Conservation (phyloP, 2,329 filamentous ascomycete genomes). For the Botryosphaeria dothidea region DNA sequence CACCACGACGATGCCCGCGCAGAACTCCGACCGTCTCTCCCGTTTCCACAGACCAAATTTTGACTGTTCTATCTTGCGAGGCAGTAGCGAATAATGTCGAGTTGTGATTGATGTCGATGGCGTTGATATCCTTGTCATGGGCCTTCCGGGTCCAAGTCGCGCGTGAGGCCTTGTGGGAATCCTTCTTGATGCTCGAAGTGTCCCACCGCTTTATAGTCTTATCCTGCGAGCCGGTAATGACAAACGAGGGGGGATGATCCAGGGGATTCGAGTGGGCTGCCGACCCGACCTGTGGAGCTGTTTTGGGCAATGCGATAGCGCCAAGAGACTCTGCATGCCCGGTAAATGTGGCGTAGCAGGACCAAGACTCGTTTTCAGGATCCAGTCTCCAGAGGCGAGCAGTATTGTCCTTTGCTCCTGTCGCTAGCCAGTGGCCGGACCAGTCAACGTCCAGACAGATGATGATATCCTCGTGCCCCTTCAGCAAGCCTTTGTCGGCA, state of each 20-base stretch:
- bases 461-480: slow-evolving; percentile 92
- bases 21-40: slow-evolving; percentile 91
- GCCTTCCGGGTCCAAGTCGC: slow-evolving; percentile 89
- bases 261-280: slow-evolving; percentile 72
- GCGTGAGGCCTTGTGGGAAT: slow-evolving; percentile 57
- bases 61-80: slow-evolving; percentile 94
- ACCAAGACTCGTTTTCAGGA: slow-evolving; percentile 69
- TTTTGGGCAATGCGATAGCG: slow-evolving; percentile 79
- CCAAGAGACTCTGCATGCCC: slow-evolving; percentile 94
- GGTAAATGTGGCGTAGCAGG: slow-evolving; percentile 79
- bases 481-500: slow-evolving; percentile 80
- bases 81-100: slow-evolving; percentile 89
- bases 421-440: slow-evolving; percentile 96
- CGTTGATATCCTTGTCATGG: slow-evolving; percentile 98
- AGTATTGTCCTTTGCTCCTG: slow-evolving; percentile 95
- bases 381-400: slow-evolving; percentile 90
- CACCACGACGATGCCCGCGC: slow-evolving; percentile 87
- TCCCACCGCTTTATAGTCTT: slow-evolving; percentile 96
- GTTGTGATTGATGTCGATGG: slow-evolving; percentile 75
- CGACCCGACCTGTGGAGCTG: slow-evolving; percentile 66
- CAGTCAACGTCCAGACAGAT: slow-evolving; percentile 93
- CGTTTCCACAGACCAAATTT: slow-evolving; percentile 90
- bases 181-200: slow-evolving; percentile 34
- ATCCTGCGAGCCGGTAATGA: slow-evolving; percentile 92
- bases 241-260: slow-evolving; percentile 75